These are phyloP conservation scores for Entrophospora sp. DNA, from an alignment of 192 early-diverging fungal genomes.

Conservation along the genomic window DNA sequence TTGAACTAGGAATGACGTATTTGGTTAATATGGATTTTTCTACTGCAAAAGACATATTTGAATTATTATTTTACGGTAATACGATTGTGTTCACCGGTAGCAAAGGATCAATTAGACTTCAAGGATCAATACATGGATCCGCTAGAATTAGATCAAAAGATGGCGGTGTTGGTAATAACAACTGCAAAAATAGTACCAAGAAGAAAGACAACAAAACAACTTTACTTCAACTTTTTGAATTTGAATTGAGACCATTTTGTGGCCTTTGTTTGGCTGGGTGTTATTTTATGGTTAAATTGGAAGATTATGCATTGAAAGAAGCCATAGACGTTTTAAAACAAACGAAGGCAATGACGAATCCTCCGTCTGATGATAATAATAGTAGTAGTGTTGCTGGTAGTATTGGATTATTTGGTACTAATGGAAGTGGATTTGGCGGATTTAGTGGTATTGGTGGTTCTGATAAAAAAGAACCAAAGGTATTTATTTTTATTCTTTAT, in stretches of 20 bases:
- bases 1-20: slow-evolving; percentile 34
- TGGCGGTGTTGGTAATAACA: too few relatives aligned
- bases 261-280: slow-evolving; percentile 33
- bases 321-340: slow-evolving; percentile 24
- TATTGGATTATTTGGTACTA: slow-evolving; percentile 13
- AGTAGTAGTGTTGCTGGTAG: slow-evolving; percentile 13
- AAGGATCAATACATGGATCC: slow-evolving; percentile 7
- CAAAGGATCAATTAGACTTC: slow-evolving; percentile 3
- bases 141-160: background rate
- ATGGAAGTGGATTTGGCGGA: slow-evolving; percentile 14
- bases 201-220: background rate
- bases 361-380: background rate
- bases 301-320: slow-evolving; percentile 24
- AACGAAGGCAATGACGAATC: background rate
- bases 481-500: background rate
- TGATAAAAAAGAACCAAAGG: slow-evolving; percentile 20
- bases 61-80: slow-evolving; percentile 29
- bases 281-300: slow-evolving; percentile 25
- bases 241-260: slow-evolving; percentile 37
- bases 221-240: slow-evolving; percentile 23
- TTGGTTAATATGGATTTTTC: slow-evolving; percentile 31
- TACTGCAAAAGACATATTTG: slow-evolving; percentile 33
- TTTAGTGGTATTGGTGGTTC: slow-evolving; percentile 15
- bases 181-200: too few relatives aligned
- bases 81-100: slow-evolving; percentile 1